phyloP scores from a whole-genome alignment of 192 early-diverging fungal genomes.

The Coemansia sp. region DNA sequence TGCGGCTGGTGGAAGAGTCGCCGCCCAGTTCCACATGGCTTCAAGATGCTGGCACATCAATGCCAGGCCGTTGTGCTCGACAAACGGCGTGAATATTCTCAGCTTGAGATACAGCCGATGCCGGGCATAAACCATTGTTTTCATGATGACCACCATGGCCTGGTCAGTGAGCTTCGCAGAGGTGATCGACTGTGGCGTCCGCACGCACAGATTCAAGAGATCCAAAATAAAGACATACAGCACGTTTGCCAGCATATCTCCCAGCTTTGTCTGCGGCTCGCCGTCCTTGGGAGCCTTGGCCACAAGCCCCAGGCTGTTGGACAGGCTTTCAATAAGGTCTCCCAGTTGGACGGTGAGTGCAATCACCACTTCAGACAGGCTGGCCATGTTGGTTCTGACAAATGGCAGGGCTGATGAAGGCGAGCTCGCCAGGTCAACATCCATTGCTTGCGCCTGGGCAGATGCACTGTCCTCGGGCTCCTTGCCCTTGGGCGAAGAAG shows the following conservation, averaged over 20 bases:
- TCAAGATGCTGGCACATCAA: conserved; percentile 36
- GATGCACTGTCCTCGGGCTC: conserved; percentile 4
- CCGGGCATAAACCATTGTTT: conserved; percentile 43
- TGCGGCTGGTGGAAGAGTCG: conserved; percentile 8
- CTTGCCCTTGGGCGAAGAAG: conserved; percentile 13
- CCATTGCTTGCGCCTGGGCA: conserved; percentile 21
- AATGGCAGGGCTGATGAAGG: conserved; percentile 14
- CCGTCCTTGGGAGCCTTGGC: conserved; percentile 4
- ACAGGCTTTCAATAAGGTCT: conserved; percentile 48
- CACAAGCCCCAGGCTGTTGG: conserved; percentile 38
- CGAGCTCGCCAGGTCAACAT: conserved; percentile 18
- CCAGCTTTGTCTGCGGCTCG: conserved; percentile 7
- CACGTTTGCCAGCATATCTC: conserved; percentile 8
- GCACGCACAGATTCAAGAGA: conserved; percentile 16
- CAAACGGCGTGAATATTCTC: conserved; percentile 32
- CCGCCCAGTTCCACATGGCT: conserved; percentile 44
- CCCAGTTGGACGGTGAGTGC: conserved; percentile 32
- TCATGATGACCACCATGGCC: conserved; percentile 40
- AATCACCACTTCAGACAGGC: conserved; percentile 34
- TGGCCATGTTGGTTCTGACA: conserved; percentile 25
- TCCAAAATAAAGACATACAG: conserved; percentile 23
- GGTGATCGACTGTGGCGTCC: conserved; percentile 12
- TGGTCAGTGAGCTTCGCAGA: conserved; percentile 43
- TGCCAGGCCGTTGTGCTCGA: conserved; percentile 24
- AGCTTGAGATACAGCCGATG: conserved; percentile 48